Evolutionary conservation across 2,329 filamentous ascomycete genomes (phyloP).

Genomic region (Simplicillium aogashimaense): DNA sequence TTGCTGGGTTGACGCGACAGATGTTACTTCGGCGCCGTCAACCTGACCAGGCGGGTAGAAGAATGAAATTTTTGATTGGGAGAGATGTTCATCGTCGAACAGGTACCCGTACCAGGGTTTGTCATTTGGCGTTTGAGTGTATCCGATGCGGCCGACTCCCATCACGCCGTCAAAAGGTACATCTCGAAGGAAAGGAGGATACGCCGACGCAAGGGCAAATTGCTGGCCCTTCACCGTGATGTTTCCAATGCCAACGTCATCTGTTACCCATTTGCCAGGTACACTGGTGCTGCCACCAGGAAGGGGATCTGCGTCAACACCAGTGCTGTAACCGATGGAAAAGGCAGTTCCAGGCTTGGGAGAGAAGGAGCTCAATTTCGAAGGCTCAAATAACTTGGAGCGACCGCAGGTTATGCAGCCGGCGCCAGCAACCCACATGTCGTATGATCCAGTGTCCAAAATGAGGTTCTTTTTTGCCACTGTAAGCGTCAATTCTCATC

Average conservation of each 20-base stretch:
- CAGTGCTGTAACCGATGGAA: background rate
- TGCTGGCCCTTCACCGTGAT: background rate
- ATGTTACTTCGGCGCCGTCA: background rate
- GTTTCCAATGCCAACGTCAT: background rate
- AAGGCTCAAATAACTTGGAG: background rate
- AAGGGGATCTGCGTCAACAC: background rate
- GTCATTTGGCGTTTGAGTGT: background rate
- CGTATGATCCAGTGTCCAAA: background rate
- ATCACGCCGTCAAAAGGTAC: background rate
- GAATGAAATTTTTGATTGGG: background rate
- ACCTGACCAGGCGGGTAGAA: background rate
- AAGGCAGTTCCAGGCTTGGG: background rate
- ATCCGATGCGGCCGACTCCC: background rate
- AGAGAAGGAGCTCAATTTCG: background rate
- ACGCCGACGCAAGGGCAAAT: background rate
- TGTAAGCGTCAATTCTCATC: background rate
- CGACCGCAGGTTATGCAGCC: background rate
- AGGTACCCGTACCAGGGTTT: background rate
- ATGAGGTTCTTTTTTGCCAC: background rate
- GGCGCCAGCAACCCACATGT: background rate
- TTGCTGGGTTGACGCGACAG: background rate
- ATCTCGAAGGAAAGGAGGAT: background rate
- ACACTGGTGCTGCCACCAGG: background rate
- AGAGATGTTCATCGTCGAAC: background rate
- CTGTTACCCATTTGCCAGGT: background rate